A percentile compares a stretch with the other conserved stretches of the same genome.
These are phyloP conservation scores for Fusarium hostae DNA, from an alignment of 2,329 filamentous ascomycete genomes.

Conservation along the genomic window DNA sequence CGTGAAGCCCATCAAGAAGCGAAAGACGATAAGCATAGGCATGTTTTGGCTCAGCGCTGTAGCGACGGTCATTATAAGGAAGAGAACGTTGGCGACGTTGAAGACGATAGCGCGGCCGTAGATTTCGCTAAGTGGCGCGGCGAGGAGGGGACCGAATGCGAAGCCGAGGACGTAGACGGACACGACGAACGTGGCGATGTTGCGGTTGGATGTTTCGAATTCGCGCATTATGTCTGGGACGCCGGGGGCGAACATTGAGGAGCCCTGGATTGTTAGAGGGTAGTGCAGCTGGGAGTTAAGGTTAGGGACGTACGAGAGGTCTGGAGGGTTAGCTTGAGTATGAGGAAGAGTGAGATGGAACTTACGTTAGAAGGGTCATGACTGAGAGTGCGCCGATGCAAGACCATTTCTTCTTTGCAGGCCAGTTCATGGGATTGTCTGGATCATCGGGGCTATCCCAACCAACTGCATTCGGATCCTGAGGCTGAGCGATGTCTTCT, in stretches of 20 bases:
- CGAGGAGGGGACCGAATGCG: slow-evolving; percentile 69
- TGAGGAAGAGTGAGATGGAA: not conserved
- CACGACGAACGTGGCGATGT: slow-evolving; percentile 57
- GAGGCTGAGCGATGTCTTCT: not conserved
- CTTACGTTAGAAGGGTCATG: slow-evolving; percentile 45
- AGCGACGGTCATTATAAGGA: slow-evolving; percentile 61
- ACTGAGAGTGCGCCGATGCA: slow-evolving; percentile 50
- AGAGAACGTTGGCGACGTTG: slow-evolving; percentile 59
- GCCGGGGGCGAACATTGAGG: slow-evolving; percentile 48
- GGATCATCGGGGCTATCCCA: slow-evolving; percentile 56
- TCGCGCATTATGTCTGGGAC: slow-evolving; percentile 60
- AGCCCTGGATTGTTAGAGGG: slow-evolving; percentile 34
- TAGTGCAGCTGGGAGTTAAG: accelerated
- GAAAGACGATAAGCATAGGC: slow-evolving; percentile 69
- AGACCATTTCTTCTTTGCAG: slow-evolving; percentile 55
- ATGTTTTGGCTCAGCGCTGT: slow-evolving; percentile 67
- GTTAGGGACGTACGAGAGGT: slow-evolving; percentile 33
- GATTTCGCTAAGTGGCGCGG: slow-evolving; percentile 71
- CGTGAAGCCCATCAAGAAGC: slow-evolving; percentile 71
- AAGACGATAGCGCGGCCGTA: slow-evolving; percentile 62
- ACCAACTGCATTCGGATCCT: slow-evolving; percentile 38
- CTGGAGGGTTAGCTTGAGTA: slow-evolving; percentile 21
- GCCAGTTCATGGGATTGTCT: slow-evolving; percentile 74
- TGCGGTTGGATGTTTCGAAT: slow-evolving; percentile 52
- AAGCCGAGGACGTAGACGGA: slow-evolving; percentile 62